phyloP scores from a whole-genome alignment of 495 filamentous ascomycete genomes.

The Penicillium simplicissimum region DNA sequence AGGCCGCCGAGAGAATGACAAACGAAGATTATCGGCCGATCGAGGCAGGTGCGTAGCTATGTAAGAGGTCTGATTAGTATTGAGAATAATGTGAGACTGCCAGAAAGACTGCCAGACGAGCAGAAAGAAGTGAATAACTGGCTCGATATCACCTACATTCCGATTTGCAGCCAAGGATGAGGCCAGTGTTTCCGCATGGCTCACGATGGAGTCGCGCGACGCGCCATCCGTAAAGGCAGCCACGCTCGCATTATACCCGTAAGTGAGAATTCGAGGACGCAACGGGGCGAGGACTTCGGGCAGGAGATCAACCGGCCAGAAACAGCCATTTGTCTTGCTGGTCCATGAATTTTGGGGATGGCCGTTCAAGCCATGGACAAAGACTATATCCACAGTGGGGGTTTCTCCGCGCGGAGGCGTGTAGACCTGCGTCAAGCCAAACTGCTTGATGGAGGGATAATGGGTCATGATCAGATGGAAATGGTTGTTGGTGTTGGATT shows the following conservation, averaged over 20 bases:
- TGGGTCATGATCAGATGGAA: conserved; percentile 24
- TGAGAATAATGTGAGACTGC: not conserved
- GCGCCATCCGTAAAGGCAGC: conserved; percentile 60
- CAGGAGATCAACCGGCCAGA: conserved; percentile 77
- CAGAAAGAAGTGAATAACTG: not conserved
- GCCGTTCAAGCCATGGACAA: conserved; percentile 85
- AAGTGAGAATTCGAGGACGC: conserved; percentile 72
- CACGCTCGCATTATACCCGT: conserved; percentile 84
- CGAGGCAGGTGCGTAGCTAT: conserved; percentile 54
- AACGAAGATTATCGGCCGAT: conserved; percentile 80
- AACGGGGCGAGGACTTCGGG: conserved; percentile 61
- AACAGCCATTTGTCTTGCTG: conserved; percentile 58
- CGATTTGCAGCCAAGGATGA: conserved; percentile 60
- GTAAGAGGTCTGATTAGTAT: not conserved
- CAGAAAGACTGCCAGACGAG: no score
- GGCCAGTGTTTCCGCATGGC: conserved; percentile 82
- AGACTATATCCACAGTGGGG: conserved; percentile 57
- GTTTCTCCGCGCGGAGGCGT: conserved; percentile 48
- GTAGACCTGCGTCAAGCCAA: conserved; percentile 71
- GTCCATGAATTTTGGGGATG: conserved; percentile 77
- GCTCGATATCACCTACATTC: conserved; percentile 39
- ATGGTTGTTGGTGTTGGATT: conserved; percentile 6
- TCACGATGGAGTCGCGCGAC: conserved; percentile 74
- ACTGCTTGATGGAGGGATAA: conserved; percentile 54
- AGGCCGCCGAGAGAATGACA: conserved; percentile 83